A percentile compares a stretch with the other conserved stretches of the same genome.
These are phyloP conservation scores for Leccinum solheimii DNA, from an alignment of 1,284 basidiomycete species.

Conservation along the genomic window DNA sequence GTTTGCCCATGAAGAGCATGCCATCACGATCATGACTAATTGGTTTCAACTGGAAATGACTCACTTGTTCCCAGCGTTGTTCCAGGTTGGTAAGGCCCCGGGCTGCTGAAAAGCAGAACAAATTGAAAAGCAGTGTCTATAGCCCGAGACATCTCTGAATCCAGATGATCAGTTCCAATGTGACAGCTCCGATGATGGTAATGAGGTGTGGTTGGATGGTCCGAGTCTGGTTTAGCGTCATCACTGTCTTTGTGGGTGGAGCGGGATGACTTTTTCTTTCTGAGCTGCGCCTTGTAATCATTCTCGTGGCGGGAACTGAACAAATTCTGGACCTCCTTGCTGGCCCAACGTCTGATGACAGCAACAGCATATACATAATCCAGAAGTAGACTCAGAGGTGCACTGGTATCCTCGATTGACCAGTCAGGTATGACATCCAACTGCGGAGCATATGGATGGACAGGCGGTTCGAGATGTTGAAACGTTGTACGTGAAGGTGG, in stretches of 20 bases:
- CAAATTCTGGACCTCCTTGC: not conserved
- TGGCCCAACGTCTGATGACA: not conserved
- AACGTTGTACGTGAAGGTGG: not conserved
- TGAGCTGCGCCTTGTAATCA: not conserved
- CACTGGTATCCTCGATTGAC: not conserved
- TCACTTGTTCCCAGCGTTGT: not conserved
- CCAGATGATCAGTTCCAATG: not conserved
- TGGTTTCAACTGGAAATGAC: not conserved
- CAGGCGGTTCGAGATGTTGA: not conserved
- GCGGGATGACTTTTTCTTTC: too few relatives aligned
- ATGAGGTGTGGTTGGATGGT: too few relatives aligned
- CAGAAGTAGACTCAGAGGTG: not conserved
- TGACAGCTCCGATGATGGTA: too few relatives aligned
- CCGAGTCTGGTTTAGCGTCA: too few relatives aligned
- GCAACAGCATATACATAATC: not conserved
- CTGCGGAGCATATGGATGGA: not conserved
- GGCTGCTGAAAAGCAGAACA: not conserved
- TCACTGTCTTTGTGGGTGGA: too few relatives aligned
- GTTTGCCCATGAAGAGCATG: too few relatives aligned
- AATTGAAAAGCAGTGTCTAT: not conserved
- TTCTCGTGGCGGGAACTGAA: not conserved
- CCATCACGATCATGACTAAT: too few relatives aligned
- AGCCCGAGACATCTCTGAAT: not conserved
- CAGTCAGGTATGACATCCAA: not conserved
- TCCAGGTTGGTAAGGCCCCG: not conserved